Evolutionary conservation across 441 rosid genomes (phyloP).

Genomic region (Gossypium schwendimanii): DNA sequence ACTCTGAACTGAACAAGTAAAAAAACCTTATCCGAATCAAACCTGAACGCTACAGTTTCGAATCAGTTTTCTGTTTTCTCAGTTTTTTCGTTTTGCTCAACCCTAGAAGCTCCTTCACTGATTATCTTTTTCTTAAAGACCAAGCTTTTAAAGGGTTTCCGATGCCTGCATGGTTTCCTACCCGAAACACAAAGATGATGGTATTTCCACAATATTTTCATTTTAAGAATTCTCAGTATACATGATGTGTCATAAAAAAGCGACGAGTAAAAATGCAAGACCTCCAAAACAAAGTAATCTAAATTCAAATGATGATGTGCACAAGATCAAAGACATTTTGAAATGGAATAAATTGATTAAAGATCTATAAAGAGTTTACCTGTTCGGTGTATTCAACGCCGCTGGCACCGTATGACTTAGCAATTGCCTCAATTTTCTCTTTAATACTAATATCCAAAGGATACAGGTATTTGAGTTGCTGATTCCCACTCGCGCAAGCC

Average conservation of each 20-base stretch:
- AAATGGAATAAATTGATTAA: background rate
- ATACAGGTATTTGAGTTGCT: conserved; percentile 69
- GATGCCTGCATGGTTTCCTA: background rate
- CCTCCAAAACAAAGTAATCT: background rate
- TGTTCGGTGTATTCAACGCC: conserved; percentile 86
- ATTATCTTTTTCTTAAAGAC: no score
- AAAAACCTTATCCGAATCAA: background rate
- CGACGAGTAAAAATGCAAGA: background rate
- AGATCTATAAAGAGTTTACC: conserved; percentile 34
- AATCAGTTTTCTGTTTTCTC: no score
- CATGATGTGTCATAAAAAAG: background rate
- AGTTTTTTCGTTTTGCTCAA: no score
- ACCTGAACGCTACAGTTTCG: no score
- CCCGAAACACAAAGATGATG: background rate
- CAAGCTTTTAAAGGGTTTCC: no score
- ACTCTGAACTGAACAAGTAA: background rate
- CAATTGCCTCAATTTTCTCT: conserved; percentile 86
- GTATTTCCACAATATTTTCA: background rate
- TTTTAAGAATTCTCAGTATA: background rate
- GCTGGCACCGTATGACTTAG: conserved; percentile 88
- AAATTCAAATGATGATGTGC: background rate
- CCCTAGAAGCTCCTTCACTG: no score
- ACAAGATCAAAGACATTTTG: background rate
- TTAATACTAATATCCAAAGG: conserved; percentile 72
- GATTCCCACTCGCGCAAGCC: conserved; percentile 71